phyloP scores from a whole-genome alignment of 805 yeast genomes.

The Candida caryicola region DNA sequence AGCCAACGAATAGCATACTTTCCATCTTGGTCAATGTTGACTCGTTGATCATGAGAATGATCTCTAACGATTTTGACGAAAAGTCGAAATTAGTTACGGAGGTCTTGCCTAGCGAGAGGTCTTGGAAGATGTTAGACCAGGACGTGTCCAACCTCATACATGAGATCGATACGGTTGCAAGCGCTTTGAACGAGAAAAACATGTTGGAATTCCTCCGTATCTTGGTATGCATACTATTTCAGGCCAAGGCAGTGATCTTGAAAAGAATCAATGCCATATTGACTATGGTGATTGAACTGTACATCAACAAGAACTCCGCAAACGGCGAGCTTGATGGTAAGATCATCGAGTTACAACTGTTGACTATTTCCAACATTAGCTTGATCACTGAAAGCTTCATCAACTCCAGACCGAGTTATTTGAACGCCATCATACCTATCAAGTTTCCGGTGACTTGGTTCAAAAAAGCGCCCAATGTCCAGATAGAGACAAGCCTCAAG shows the following conservation, averaged over 20 bases:
- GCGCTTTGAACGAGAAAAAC: constrained; percentile 13
- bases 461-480: constrained; percentile 16
- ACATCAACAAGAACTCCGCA: constrained; percentile 12
- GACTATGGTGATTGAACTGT: constrained; percentile 21
- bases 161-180: constrained; percentile 7
- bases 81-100: constrained; percentile 23
- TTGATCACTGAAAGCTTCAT: constrained; percentile 21
- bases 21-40: constrained; percentile 36
- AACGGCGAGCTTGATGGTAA: constrained; percentile 16
- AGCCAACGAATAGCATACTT: constrained; percentile 17
- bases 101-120: constrained; percentile 21
- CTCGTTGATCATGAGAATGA: constrained; percentile 34
- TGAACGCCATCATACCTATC: constrained; percentile 24
- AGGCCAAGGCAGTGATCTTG: constrained; percentile 27
- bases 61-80: constrained; percentile 39
- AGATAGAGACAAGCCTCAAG: constrained; percentile 7
- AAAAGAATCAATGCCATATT: constrained; percentile 29
- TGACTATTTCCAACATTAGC: constrained; percentile 22
- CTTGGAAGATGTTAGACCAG: constrained; percentile 35
- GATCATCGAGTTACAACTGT: constrained; percentile 27
- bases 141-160: constrained; percentile 23
- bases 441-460: constrained; percentile 33
- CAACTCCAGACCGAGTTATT: constrained; percentile 26
- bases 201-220: constrained; percentile 17
- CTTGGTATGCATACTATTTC: constrained; percentile 26